Evolutionary conservation across 768 basidiomycete genomes (phyloP).

Genomic region (Collybia mongolica): DNA sequence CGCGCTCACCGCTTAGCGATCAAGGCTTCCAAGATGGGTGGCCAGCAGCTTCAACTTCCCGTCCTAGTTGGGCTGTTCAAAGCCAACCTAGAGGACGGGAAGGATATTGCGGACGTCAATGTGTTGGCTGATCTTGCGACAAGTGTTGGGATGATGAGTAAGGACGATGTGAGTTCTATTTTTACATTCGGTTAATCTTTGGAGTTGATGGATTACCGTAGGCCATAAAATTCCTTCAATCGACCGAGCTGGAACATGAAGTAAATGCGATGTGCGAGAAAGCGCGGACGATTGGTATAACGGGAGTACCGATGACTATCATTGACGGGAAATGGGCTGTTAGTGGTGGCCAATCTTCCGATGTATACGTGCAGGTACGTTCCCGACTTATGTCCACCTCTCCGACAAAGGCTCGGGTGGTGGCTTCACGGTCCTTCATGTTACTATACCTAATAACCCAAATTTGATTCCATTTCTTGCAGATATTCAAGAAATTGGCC

Average conservation of each 20-base stretch:
- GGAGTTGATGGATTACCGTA: constrained; percentile 25
- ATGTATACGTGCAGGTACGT: constrained; percentile 66
- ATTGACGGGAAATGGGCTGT: constrained; percentile 80
- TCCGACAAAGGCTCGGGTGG: not conserved
- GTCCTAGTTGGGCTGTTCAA: constrained; percentile 61
- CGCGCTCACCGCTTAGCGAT: constrained; percentile 69
- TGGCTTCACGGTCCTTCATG: not conserved
- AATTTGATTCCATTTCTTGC: not conserved
- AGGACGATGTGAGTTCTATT: constrained; percentile 48
- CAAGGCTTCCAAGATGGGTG: constrained; percentile 65
- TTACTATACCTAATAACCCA: not conserved
- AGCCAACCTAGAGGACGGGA: constrained; percentile 61
- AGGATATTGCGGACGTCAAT: constrained; percentile 59
- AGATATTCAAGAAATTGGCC: constrained; percentile 55
- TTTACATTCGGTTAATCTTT: not conserved
- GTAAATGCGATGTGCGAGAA: constrained; percentile 61
- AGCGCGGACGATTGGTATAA: constrained; percentile 66
- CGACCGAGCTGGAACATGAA: constrained; percentile 63
- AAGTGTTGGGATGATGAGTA: constrained; percentile 53
- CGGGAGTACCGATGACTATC: constrained; percentile 78
- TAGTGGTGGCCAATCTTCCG: constrained; percentile 69
- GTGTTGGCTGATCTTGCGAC: constrained; percentile 62
- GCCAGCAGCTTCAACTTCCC: constrained; percentile 56
- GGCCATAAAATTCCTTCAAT: constrained; percentile 64
- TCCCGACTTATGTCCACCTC: not conserved